phyloP scores from a whole-genome alignment of 345 rosid genomes.

The Punica granatum region DNA sequence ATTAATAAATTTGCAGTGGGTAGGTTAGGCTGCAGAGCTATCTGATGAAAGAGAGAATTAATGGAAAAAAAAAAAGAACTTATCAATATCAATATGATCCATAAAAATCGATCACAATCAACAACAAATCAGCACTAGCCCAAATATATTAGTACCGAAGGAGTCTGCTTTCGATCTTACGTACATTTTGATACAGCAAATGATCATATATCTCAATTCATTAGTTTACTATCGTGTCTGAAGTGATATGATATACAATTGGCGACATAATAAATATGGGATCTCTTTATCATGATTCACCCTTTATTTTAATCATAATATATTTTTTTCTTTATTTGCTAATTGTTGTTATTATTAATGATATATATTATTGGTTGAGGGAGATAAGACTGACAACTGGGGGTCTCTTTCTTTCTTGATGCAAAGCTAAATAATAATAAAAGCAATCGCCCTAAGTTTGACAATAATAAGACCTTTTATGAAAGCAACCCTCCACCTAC shows the following conservation, averaged over 20 bases:
- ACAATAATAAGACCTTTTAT: conserved; percentile 23
- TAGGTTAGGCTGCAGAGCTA: conserved; percentile 35
- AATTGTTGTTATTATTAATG: too few species aligned
- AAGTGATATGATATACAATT: too few species aligned
- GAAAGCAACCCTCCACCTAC: conserved; percentile 60
- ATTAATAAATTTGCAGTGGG: conserved; percentile 36
- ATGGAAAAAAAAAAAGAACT: neutral
- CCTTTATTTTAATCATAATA: too few species aligned
- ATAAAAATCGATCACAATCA: neutral
- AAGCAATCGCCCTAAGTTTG: conserved; percentile 13
- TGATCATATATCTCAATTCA: too few species aligned
- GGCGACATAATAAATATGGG: too few species aligned
- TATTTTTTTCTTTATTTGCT: too few species aligned
- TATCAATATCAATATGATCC: neutral
- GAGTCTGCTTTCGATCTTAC: too few species aligned
- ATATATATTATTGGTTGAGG: too few species aligned
- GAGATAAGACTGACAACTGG: conserved; percentile 13
- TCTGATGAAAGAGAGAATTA: neutral
- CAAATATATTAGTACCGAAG: too few species aligned
- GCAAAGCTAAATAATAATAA: conserved; percentile 9
- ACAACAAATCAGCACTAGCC: neutral
- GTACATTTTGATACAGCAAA: too few species aligned
- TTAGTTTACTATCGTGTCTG: too few species aligned
- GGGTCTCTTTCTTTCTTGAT: conserved; percentile 14
- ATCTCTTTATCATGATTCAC: too few species aligned